Percentiles rank a stretch among this genome's conserved stretches.
phyloP scores from a whole-genome alignment of 805 yeast genomes.

The Yamadazyma paraphyllophila region DNA sequence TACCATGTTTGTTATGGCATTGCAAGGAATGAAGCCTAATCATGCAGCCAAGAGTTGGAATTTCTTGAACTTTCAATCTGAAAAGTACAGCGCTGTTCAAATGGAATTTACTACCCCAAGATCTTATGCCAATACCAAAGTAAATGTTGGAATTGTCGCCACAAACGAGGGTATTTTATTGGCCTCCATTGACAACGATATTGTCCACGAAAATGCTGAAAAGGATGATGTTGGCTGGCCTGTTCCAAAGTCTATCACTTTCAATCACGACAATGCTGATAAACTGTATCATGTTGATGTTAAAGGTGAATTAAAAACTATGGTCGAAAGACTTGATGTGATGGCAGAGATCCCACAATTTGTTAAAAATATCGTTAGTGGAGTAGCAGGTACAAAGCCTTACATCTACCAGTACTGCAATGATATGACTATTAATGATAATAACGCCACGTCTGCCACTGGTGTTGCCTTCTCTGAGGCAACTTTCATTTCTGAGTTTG shows the following conservation, averaged over 20 bases:
- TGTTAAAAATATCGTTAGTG: constrained; percentile 88
- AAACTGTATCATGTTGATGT: constrained; percentile 48
- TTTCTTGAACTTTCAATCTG: constrained; percentile 83
- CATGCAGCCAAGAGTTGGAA: constrained; percentile 98
- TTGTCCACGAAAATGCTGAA: constrained; percentile 51
- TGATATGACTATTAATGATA: constrained; percentile 48
- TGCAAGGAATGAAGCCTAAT: constrained; percentile 99
- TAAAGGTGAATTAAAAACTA: constrained; percentile 55
- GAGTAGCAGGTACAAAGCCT: constrained; percentile 96
- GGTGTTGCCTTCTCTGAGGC: constrained; percentile 78
- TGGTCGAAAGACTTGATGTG: constrained; percentile 92
- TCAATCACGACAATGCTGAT: constrained; percentile 45
- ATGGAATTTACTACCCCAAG: constrained; percentile 97
- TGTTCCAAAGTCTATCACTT: constrained; percentile 67
- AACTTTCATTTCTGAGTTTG: constrained; percentile 62
- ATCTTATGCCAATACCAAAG: constrained; percentile 80
- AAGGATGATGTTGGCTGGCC: constrained; percentile 90
- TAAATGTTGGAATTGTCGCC: constrained; percentile 74
- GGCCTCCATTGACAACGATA: constrained; percentile 64
- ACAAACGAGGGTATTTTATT: constrained; percentile 58
- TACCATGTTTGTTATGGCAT: constrained; percentile 90
- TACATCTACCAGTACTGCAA: constrained; percentile 90
- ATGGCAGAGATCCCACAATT: constrained; percentile 96
- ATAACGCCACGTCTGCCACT: constrained; percentile 45
- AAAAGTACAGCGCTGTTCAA: constrained; percentile 67